Base-by-base conservation (phyloP, 1,284 basidiomycete genomes). In the Cystobasidium slooffiae region DNA sequence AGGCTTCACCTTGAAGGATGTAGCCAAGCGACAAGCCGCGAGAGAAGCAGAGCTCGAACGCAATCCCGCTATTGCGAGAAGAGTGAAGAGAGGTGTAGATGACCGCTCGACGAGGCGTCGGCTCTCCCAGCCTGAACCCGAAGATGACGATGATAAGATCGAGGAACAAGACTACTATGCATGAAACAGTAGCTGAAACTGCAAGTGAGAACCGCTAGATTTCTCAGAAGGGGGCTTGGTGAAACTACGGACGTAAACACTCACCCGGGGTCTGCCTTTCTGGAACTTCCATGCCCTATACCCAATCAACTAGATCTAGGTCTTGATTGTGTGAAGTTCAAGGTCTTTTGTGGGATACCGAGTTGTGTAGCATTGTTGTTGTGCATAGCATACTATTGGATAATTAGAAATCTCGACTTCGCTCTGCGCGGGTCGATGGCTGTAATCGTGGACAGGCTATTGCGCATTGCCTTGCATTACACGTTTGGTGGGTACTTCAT, bases 1-100 rank as follows among this genome's bases (percentile, higher is more conserved):
- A 20, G 68, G 68, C 16, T 72, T 59, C 44, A 63, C 56, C 44
- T 22, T 64, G 22, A 69, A 68, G 41, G 64, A 66, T n/a, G 51
- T 24, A 20, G 47, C 64, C 20, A 46, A 66, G 51, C 47, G 64
- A 5, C 10, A 31, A 9, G 64, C 64, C 2, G 64, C 47, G 4
- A 47, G 51, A 16, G 64, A 66, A 66, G 64, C 49, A n/a, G 44
- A 53, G 9, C 64, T 52, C 24, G 47, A 53, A 41, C 47, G 64
- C 47, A 66, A 53, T 53, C 64, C 64, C 10, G 64, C n/a, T 9
- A 39, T 53, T 18, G 64, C 64, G 49, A 66, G 64, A 22, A 9
- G 56, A 7, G 56, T 59, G 6, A 59, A 59, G 56, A 14, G 56
- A 20, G 56, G 56, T 4, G 37, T 41, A 41, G 39, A 59, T 9